phyloP scores from a whole-genome alignment of 2,329 filamentous ascomycete species.

The Pyricularia sp. region DNA sequence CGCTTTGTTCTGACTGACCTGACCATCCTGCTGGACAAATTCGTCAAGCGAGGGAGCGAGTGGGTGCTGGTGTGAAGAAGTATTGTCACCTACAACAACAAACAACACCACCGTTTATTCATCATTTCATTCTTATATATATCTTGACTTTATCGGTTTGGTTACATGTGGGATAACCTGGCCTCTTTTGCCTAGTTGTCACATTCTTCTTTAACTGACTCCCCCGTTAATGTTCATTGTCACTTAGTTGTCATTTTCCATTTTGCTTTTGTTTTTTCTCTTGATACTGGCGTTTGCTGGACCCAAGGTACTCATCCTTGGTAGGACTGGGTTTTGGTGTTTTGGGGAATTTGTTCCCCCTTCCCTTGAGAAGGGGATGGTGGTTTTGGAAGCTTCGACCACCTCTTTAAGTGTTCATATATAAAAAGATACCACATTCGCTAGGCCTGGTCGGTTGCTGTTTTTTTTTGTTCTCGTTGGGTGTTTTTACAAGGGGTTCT shows the following conservation, averaged over 20 bases:
- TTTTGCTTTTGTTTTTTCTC: background rate
- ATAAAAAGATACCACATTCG: constrained; percentile 1
- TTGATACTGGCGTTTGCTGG: background rate
- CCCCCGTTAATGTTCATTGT: background rate
- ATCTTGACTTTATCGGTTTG: background rate
- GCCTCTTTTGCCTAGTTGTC: background rate
- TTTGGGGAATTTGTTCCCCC: background rate
- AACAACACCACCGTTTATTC: background rate
- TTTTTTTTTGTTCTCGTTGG: background rate
- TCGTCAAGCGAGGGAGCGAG: constrained; percentile 91
- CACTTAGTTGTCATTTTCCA: background rate
- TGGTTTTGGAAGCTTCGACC: background rate
- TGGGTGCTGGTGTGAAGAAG: constrained; percentile 56
- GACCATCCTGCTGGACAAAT: constrained; percentile 82
- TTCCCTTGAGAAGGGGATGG: background rate
- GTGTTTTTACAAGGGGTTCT: background rate
- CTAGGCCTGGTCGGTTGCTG: background rate
- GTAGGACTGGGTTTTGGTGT: background rate
- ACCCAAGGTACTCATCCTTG: background rate
- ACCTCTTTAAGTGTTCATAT: background rate
- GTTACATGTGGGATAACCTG: background rate
- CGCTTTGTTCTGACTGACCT: constrained; percentile 88
- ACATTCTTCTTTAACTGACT: background rate
- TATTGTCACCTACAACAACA: background rate
- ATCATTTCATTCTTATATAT: background rate